Evolutionary conservation across 176 grass and related monocot species (phyloP).

Genomic region (Dactylis glomerata): DNA sequence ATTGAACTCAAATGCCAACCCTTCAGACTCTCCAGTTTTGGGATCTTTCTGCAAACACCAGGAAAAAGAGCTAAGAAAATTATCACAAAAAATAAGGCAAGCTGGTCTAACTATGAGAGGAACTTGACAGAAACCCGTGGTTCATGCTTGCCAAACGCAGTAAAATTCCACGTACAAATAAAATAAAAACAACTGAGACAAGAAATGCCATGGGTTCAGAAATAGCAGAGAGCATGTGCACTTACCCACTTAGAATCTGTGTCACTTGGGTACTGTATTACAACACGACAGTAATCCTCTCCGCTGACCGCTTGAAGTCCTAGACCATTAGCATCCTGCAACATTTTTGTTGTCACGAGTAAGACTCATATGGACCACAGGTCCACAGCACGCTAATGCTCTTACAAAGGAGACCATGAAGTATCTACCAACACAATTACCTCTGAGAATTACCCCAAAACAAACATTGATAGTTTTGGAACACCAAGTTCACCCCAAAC

Average conservation of each 20-base stretch:
- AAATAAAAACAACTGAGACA: neutral
- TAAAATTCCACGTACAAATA: neutral
- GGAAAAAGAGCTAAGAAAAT: neutral
- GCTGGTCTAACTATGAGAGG: neutral
- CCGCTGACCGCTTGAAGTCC: slow-evolving; percentile 52
- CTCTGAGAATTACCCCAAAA: neutral
- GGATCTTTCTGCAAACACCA: slow-evolving; percentile 63
- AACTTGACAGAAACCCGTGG: neutral
- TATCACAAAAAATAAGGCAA: neutral
- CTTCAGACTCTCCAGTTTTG: slow-evolving; percentile 71
- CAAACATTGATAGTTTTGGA: neutral
- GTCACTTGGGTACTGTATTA: slow-evolving; percentile 67
- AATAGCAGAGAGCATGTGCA: neutral
- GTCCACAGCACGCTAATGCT: neutral
- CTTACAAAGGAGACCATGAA: neutral
- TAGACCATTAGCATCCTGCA: slow-evolving; percentile 84
- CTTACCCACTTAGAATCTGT: slow-evolving; percentile 87
- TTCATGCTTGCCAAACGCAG: neutral
- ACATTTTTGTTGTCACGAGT: neutral
- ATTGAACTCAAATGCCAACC: slow-evolving; percentile 89
- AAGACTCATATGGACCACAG: neutral
- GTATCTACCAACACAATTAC: neutral
- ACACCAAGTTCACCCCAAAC: neutral
- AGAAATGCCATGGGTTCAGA: neutral
- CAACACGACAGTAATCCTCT: slow-evolving; percentile 69